phyloP scores from a whole-genome alignment of 2,329 filamentous ascomycete genomes.

The Xylaria sp. region DNA sequence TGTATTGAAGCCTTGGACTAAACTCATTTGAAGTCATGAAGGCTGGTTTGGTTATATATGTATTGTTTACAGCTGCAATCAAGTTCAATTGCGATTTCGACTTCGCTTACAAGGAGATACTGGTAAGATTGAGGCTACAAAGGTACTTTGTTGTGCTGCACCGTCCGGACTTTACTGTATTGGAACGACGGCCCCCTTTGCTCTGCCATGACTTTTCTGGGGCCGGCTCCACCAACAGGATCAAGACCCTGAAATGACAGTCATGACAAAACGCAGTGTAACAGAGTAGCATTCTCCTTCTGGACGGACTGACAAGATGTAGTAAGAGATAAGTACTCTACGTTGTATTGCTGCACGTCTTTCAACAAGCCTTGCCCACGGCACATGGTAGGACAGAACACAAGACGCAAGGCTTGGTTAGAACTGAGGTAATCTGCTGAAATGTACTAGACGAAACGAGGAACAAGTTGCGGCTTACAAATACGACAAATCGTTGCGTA shows the following conservation, averaged over 20 bases:
- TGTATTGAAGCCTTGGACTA: neutral
- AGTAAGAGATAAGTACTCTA: neutral
- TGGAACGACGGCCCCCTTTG: conserved; percentile 11
- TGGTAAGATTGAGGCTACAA: neutral
- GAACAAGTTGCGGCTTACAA: conserved; percentile 27
- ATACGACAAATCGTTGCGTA: conserved; percentile 2
- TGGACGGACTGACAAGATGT: neutral
- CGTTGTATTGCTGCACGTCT: neutral
- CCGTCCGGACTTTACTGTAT: conserved; percentile 3
- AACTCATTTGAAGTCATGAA: neutral
- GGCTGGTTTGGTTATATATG: neutral
- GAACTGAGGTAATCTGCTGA: neutral
- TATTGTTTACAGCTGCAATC: neutral
- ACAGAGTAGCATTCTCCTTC: conserved; percentile 10
- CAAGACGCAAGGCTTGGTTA: neutral
- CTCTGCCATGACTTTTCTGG: conserved; percentile 15
- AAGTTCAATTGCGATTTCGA: neutral
- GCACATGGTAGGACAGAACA: neutral
- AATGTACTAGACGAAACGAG: conserved; percentile 8
- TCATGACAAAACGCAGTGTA: conserved; percentile 3
- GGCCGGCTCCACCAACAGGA: conserved; percentile 28
- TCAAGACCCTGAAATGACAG: conserved; percentile 27
- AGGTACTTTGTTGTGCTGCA: neutral
- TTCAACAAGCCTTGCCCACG: conserved; percentile 5
- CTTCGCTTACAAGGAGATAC: neutral